Conservation (phyloP, 2,329 filamentous ascomycete species). For the Teratosphaeria pseudoeucalypti region DNA sequence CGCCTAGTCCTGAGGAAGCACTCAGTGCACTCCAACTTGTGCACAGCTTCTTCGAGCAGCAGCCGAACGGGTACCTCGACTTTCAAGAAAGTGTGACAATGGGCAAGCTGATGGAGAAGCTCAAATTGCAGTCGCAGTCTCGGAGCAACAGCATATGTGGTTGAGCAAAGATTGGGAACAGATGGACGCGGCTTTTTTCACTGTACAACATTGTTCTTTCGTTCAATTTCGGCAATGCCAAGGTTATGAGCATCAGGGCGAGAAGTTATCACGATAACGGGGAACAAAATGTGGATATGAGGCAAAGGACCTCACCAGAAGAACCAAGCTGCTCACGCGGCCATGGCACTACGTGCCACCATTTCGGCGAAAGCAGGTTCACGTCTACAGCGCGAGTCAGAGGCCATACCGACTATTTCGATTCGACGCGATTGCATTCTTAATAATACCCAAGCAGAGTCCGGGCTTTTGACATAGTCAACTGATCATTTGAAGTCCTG, state of each 20-base stretch:
- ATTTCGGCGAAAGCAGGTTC: not conserved
- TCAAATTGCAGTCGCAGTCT: slow-evolving; percentile 46
- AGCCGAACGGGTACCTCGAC: slow-evolving; percentile 59
- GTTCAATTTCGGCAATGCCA: not conserved
- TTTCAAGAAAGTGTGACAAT: slow-evolving; percentile 68
- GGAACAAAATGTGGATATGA: not conserved
- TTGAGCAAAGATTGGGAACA: not conserved
- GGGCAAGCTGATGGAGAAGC: slow-evolving; percentile 74
- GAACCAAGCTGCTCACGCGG: slow-evolving; percentile 14
- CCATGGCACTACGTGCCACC: not conserved
- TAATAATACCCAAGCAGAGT: not conserved
- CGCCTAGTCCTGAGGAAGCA: slow-evolving; percentile 77
- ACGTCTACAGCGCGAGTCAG: not conserved
- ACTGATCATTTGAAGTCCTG: not conserved
- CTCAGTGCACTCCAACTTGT: slow-evolving; percentile 71
- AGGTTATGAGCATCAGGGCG: not conserved
- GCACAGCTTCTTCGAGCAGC: slow-evolving; percentile 67
- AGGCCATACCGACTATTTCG: not conserved
- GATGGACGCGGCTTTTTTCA: not conserved
- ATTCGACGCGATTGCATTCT: not conserved
- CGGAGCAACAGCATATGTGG: slow-evolving; percentile 6
- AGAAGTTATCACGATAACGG: not conserved
- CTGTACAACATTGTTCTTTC: not conserved
- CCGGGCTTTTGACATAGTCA: not conserved
- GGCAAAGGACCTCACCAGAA: slow-evolving; percentile 2